A percentile compares a stretch with the other conserved stretches of the same genome.
phyloP scores from a whole-genome alignment of 805 yeast species.

The Yarrowia sp. region DNA sequence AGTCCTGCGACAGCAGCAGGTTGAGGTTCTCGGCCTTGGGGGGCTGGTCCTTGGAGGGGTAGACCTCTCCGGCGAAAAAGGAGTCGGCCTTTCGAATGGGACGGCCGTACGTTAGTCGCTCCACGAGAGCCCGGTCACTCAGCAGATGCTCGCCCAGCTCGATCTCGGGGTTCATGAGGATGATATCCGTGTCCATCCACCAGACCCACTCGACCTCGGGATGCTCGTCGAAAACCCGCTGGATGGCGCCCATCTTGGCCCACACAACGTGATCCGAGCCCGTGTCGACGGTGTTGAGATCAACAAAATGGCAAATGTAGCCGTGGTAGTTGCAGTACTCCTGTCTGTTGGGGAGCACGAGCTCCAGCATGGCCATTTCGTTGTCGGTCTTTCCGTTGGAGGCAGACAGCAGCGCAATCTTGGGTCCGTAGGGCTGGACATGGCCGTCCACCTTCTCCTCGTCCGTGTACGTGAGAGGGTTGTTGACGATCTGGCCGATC shows the following conservation, averaged over 20 bases:
- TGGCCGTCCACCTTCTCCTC: slow-evolving; percentile 19
- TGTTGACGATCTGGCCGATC: slow-evolving; percentile 1
- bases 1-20: slow-evolving; percentile 37
- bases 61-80: slow-evolving; percentile 19
- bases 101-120: slow-evolving; percentile 33
- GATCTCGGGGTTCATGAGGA: slow-evolving; percentile 38
- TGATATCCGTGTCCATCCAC: slow-evolving; percentile 42
- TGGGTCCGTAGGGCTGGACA: slow-evolving; percentile 21
- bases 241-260: slow-evolving; percentile 40
- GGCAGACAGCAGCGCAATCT: slow-evolving; percentile 33
- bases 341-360: slow-evolving; percentile 35
- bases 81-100: slow-evolving; percentile 31
- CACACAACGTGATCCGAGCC: slow-evolving; percentile 33
- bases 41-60: not conserved
- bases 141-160: slow-evolving; percentile 37
- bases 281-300: slow-evolving; percentile 33
- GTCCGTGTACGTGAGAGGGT: slow-evolving; percentile 5
- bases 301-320: slow-evolving; percentile 36
- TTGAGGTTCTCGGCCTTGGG: slow-evolving; percentile 31
- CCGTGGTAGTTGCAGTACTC: slow-evolving; percentile 40
- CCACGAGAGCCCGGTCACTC: slow-evolving; percentile 33
- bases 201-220: slow-evolving; percentile 43
- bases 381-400: slow-evolving; percentile 34
- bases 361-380: slow-evolving; percentile 29
- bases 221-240: slow-evolving; percentile 35